phyloP scores from a whole-genome alignment of 805 yeast genomes.

The Hanseniaspora guilliermondii region DNA sequence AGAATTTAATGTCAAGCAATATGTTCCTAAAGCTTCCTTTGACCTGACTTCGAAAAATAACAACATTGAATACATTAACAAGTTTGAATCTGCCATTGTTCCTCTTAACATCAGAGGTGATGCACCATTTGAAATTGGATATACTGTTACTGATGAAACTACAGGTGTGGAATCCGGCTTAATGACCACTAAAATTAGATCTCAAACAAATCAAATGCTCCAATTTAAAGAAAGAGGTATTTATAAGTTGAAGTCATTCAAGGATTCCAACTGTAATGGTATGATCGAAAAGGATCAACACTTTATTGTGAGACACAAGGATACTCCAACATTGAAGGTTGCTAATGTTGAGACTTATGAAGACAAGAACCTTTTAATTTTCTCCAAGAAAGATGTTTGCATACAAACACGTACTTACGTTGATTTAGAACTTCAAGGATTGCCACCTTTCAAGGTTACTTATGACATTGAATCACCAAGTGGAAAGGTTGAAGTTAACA shows the following conservation, averaged over 20 bases:
- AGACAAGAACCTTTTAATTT: constrained; percentile 14
- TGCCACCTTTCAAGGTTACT: constrained; percentile 55
- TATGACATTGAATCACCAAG: constrained; percentile 51
- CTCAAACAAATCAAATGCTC: constrained; percentile 27
- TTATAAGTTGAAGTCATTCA: constrained; percentile 35
- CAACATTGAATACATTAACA: constrained; percentile 35
- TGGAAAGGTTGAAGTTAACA: constrained; percentile 32
- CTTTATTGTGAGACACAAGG: constrained; percentile 34
- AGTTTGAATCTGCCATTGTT: constrained; percentile 46
- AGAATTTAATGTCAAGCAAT: constrained; percentile 54
- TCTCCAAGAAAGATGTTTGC: constrained; percentile 33
- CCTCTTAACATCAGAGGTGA: constrained; percentile 53
- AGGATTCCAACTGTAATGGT: constrained; percentile 44
- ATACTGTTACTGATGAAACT: constrained; percentile 19
- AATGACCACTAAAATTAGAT: constrained; percentile 19
- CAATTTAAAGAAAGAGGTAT: constrained; percentile 35
- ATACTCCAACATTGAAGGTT: constrained; percentile 35
- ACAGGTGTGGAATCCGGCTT: constrained; percentile 1
- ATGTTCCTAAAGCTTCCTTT: constrained; percentile 49
- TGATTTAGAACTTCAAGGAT: constrained; percentile 43
- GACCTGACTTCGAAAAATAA: constrained; percentile 29
- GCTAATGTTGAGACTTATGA: constrained; percentile 26
- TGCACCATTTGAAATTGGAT: constrained; percentile 37
- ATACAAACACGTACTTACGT: constrained; percentile 37
- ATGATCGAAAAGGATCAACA: constrained; percentile 26